Percentiles rank a stretch among this genome's conserved stretches.
These are phyloP conservation scores for Amylostereum chailletii DNA, from an alignment of 1,284 basidiomycete species.

Conservation along the genomic window DNA sequence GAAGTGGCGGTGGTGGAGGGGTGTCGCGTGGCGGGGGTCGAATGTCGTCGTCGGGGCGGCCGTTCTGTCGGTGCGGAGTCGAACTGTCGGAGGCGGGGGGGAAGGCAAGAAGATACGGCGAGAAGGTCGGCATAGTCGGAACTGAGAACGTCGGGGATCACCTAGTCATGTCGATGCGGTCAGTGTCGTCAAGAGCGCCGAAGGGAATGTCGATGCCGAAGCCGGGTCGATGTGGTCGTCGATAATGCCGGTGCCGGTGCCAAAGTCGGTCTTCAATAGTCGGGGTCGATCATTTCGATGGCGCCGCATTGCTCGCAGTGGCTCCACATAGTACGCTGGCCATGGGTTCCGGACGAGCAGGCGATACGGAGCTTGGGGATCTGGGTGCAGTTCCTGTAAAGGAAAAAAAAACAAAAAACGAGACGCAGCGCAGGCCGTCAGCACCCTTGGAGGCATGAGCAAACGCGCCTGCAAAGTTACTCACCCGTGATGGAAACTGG, in stretches of 20 bases:
- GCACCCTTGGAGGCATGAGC: slow-evolving; percentile 10
- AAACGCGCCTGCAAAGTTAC: slow-evolving; percentile 20
- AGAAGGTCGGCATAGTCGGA: neutral
- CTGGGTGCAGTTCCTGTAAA: slow-evolving; percentile 47
- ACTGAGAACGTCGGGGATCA: neutral
- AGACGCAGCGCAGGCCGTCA: slow-evolving; percentile 8
- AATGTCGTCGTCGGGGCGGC: neutral
- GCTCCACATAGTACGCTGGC: slow-evolving; percentile 66
- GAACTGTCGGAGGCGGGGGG: neutral
- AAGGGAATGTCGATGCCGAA: slow-evolving; percentile 1
- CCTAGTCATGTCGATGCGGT: neutral
- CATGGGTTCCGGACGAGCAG: slow-evolving; percentile 25
- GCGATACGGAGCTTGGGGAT: slow-evolving; percentile 51
- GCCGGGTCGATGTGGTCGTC: neutral
- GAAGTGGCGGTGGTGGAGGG: neutral
- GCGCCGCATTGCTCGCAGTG: slow-evolving; percentile 81
- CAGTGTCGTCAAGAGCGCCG: neutral
- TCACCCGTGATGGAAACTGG: slow-evolving; percentile 60
- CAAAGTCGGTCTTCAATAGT: slow-evolving; percentile 26
- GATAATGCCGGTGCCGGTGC: slow-evolving; percentile 8
- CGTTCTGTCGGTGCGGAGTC: neutral
- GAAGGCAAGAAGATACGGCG: neutral
- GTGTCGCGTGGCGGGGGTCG: neutral
- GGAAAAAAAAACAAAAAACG: slow-evolving; percentile 5
- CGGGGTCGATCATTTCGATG: slow-evolving; percentile 76